phyloP scores from a whole-genome alignment of 495 filamentous ascomycete species.

The Cercophora scortea region DNA sequence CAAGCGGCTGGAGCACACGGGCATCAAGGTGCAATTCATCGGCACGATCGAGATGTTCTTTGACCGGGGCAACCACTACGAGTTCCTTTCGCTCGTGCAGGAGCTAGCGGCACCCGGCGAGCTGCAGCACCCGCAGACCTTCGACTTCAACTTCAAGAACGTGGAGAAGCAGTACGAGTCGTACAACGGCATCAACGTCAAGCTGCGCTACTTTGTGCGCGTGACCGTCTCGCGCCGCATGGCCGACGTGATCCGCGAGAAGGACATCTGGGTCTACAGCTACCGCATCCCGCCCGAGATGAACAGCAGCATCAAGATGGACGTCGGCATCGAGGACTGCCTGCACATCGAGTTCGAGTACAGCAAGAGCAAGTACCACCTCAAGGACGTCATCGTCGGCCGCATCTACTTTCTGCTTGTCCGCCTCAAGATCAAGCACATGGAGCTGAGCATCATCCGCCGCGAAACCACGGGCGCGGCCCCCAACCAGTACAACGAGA shows the following conservation, averaged over 20 bases:
- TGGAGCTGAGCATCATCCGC: slow-evolving; percentile 97
- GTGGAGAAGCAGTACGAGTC: slow-evolving; percentile 99
- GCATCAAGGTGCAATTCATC: slow-evolving; percentile 99
- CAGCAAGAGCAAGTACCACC: slow-evolving; percentile 96
- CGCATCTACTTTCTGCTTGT: slow-evolving; percentile 98
- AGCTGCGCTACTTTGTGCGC: slow-evolving; percentile 94
- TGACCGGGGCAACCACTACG: slow-evolving; percentile 97
- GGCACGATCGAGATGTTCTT: slow-evolving; percentile 97
- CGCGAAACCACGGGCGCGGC: slow-evolving; percentile 93
- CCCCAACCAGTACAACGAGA: slow-evolving; percentile 99
- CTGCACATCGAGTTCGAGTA: slow-evolving; percentile 99
- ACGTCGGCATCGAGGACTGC: slow-evolving; percentile 98
- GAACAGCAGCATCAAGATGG: slow-evolving; percentile 99
- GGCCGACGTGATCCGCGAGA: slow-evolving; percentile 96
- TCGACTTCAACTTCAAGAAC: slow-evolving; percentile 99
- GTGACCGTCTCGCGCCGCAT: slow-evolving; percentile 95
- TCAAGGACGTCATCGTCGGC: slow-evolving; percentile 99
- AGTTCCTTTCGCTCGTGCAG: slow-evolving; percentile 93
- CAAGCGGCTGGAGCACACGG: slow-evolving; percentile 93
- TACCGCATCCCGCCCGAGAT: slow-evolving; percentile 98
- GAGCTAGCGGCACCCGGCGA: slow-evolving; percentile 95
- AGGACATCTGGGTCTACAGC: slow-evolving; percentile 99
- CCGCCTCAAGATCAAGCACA: slow-evolving; percentile 98
- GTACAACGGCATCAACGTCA: slow-evolving; percentile 99
- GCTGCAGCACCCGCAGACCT: slow-evolving; percentile 95